Percentiles rank a stretch among this genome's conserved stretches.
phyloP scores from a whole-genome alignment of 306 rosid genomes.

The Cucumis sativus region Cucumber_9930_V3 NC_026660.2:19345501-19346000 shows the following conservation, averaged over 20 bases:
- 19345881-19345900: not conserved
- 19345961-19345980: no score
- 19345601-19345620: no score
- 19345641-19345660: no score
- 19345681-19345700: not conserved
- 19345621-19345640: no score
- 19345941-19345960: no score
- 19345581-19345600: no score
- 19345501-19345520: no score
- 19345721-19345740: not conserved
- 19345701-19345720: not conserved
- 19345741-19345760: not conserved
- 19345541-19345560: no score
- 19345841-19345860: not conserved
- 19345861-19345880: not conserved
- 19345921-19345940: not conserved
- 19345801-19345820: slow-evolving; percentile 2
- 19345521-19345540: no score
- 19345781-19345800: not conserved
- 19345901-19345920: not conserved
- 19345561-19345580: no score
- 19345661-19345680: no score
- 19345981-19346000: no score
- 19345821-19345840: not conserved
- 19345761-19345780: not conserved